Base-by-base conservation (phyloP, 2,329 filamentous ascomycete species). In the Taxawa tesnikishii region DNA sequence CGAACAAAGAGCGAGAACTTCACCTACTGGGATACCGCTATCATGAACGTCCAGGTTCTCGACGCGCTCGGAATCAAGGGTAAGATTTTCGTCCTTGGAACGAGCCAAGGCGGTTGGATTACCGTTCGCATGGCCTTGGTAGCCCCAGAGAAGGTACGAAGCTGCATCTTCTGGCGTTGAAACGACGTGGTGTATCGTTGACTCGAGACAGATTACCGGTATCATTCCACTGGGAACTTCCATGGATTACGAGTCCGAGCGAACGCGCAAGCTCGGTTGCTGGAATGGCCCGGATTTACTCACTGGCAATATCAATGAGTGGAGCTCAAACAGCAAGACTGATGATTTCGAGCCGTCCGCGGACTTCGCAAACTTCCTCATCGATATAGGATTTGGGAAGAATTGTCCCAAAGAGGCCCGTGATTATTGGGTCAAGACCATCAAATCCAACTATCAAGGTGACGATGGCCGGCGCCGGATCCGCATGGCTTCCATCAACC, bases 21-120 rank as follows among this genome's bases (percentile, higher is more conserved):
- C 43, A 71, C 66, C 5, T 71, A 71, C 44, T 71, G 67, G 68
- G 66, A 69, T 42, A 60, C 63, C 0, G 65, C 65, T 2, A 54
- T 59, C 33, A 68, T 60, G 54, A 55, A 54, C 31, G 15, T 61
- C 9, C 54, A 59, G 39, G 56, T 59, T 4, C 43, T 62, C 37
- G 51, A 58, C 15, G 45, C 42, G 2, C 36, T 68, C 6, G 51
- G 52, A 0, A 57, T 68, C 12, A 40, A 55, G 10, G 47, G 45
- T 16, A 60, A 58, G 39, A 57, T 57, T 0, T 67, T 67, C 38
- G 60, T 56, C 1, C 47, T 68, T 13, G 66, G 67, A 0, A 70
- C 65, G 2, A 67, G 62, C 36, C 67, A 71, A 44, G 67, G 67
- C 1, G 67, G 67, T 0, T 71, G 65, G 63, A 59, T 71, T 8